phyloP scores from a whole-genome alignment of 176 grass and related monocot species.

The Aegilops longissima region DNA sequence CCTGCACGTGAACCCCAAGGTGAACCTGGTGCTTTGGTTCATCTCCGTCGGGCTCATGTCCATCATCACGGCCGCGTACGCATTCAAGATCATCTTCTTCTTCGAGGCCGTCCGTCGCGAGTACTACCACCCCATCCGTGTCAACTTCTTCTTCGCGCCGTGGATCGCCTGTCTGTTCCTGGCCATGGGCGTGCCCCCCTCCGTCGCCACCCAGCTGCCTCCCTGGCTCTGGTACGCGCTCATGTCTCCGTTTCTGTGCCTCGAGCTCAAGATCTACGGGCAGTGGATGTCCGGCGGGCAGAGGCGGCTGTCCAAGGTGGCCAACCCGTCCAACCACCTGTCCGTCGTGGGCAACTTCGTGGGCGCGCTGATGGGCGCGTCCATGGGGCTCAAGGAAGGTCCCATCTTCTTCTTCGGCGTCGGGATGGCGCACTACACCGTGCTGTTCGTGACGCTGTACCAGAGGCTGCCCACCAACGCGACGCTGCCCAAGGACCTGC shows the following conservation, averaged over 20 bases:
- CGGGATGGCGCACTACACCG: slow-evolving; percentile 81
- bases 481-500: slow-evolving; percentile 86
- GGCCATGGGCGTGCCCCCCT: slow-evolving; percentile 51
- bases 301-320: slow-evolving; percentile 78
- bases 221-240: slow-evolving; percentile 71
- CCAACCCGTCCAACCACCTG: slow-evolving; percentile 86
- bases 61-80: slow-evolving; percentile 47
- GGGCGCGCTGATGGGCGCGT: slow-evolving; percentile 75
- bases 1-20: slow-evolving; percentile 52
- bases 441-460: slow-evolving; percentile 95
- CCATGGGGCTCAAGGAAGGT: slow-evolving; percentile 72
- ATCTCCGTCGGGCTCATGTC: slow-evolving; percentile 52
- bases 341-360: slow-evolving; percentile 90
- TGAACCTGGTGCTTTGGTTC: slow-evolving; percentile 80
- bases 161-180: slow-evolving; percentile 86
- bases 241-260: slow-evolving; percentile 69
- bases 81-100: slow-evolving; percentile 71
- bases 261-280: slow-evolving; percentile 95
- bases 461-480: slow-evolving; percentile 91
- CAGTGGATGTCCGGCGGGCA: slow-evolving; percentile 97
- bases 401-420: slow-evolving; percentile 87
- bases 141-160: slow-evolving; percentile 98
- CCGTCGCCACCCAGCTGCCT: slow-evolving; percentile 36
- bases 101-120: slow-evolving; percentile 83
- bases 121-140: slow-evolving; percentile 85